phyloP scores from a whole-genome alignment of 1,284 basidiomycete genomes.

The Ustilago sp. region DNA sequence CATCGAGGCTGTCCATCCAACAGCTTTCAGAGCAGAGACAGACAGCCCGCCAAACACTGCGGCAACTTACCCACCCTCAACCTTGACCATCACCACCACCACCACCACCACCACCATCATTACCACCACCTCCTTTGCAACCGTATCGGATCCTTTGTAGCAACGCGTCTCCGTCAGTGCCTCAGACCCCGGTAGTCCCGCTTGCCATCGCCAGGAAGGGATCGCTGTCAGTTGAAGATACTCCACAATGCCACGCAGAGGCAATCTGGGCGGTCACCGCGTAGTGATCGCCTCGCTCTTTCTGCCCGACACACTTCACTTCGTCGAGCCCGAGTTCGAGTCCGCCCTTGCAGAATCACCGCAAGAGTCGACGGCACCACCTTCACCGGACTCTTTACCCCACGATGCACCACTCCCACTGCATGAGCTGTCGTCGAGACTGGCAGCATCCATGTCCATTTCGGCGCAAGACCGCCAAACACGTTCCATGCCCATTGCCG shows the following conservation, averaged over 20 bases:
- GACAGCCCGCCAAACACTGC: neutral
- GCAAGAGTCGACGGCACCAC: conserved; percentile 45
- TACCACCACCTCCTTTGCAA: no score
- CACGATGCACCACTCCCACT: conserved; percentile 47
- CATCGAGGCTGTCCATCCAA: neutral
- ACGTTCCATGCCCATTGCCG: conserved; percentile 35
- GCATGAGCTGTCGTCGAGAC: conserved; percentile 52
- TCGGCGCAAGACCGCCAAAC: conserved; percentile 21
- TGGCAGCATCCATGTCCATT: conserved; percentile 48
- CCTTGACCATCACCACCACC: neutral
- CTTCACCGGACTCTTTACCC: conserved; percentile 34
- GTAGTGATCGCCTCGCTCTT: conserved; percentile 66
- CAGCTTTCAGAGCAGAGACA: neutral
- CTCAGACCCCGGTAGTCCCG: neutral
- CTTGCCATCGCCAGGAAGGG: neutral
- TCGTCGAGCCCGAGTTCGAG: conserved; percentile 45
- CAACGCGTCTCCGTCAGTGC: neutral
- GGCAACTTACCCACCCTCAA: neutral
- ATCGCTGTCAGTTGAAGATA: neutral
- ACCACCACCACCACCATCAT: neutral
- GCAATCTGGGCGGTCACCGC: conserved; percentile 57
- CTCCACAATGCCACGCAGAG: conserved; percentile 46
- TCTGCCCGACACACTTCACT: conserved; percentile 61
- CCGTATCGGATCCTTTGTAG: neutral
- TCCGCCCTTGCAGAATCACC: conserved; percentile 40